Conservation (phyloP, 345 rosid genomes). For the Moringa oleifera region DNA sequence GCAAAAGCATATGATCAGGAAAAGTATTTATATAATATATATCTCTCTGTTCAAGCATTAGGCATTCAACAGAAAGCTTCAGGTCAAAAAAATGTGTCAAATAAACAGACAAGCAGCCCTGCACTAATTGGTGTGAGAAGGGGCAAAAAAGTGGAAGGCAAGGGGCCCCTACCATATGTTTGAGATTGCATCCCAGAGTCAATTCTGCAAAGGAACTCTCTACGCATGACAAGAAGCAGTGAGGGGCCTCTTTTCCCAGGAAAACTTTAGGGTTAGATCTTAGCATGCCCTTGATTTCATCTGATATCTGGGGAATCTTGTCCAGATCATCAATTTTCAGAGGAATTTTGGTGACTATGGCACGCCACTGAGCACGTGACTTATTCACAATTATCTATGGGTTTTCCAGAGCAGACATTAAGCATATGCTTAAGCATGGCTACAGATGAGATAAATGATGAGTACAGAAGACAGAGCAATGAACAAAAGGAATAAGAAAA, state of each 20-base stretch:
- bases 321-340: constrained; percentile 59
- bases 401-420: neutral
- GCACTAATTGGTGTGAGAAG: neutral
- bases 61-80: too few species aligned
- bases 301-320: constrained; percentile 63
- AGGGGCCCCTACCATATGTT: constrained; percentile 45
- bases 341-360: constrained; percentile 58
- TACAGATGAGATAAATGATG: neutral
- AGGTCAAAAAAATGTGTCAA: too few species aligned
- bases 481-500: neutral
- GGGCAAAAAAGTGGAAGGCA: neutral
- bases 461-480: neutral
- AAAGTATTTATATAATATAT: too few species aligned
- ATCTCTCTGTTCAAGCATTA: too few species aligned
- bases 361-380: constrained; percentile 82
- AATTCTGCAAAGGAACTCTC: constrained; percentile 70
- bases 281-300: constrained; percentile 63
- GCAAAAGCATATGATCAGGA: neutral
- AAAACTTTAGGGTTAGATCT: constrained; percentile 58
- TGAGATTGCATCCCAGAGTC: constrained; percentile 85
- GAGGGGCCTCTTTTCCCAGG: constrained; percentile 77
- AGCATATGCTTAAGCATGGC: too few species aligned
- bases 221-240: constrained; percentile 70
- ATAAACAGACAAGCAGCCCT: neutral
- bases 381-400: constrained; percentile 80